These are phyloP conservation scores for Lipomyces orientalis DNA, from an alignment of 805 yeast genomes.

Conservation along the genomic window DNA sequence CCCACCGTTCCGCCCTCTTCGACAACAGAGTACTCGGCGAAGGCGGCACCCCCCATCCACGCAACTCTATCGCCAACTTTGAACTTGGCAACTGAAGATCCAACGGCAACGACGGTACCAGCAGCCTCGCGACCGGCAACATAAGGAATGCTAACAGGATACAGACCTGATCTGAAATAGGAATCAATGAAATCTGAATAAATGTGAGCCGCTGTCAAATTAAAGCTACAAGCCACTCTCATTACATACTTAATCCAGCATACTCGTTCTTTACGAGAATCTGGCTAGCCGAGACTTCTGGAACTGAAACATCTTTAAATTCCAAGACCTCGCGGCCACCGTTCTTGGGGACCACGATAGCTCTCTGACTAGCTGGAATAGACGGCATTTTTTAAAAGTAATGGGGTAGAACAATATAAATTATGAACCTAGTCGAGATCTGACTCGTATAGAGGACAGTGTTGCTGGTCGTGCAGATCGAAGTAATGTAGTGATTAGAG, in stretches of 20 bases:
- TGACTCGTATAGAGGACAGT: background rate
- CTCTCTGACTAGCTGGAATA: constrained; percentile 26
- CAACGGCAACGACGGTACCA: constrained; percentile 71
- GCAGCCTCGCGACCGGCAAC: constrained; percentile 65
- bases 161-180: constrained; percentile 80
- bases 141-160: constrained; percentile 65
- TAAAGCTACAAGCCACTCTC: background rate
- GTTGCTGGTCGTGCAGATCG: background rate
- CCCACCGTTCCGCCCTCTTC: constrained; percentile 45
- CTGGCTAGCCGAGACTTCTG: constrained; percentile 60
- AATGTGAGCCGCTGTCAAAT: background rate
- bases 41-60: constrained; percentile 58
- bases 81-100: constrained; percentile 59
- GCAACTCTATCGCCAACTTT: constrained; percentile 75
- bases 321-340: constrained; percentile 35
- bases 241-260: constrained; percentile 56
- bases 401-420: background rate
- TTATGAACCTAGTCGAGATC: background rate
- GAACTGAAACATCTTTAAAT: constrained; percentile 60
- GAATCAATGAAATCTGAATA: constrained; percentile 53
- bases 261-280: constrained; percentile 73
- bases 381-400: constrained; percentile 13
- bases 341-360: constrained; percentile 18
- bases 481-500: background rate
- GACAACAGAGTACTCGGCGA: constrained; percentile 70